Base-by-base conservation (phyloP, 2,329 filamentous ascomycete species). In the Fusarium coffeatum region DNA sequence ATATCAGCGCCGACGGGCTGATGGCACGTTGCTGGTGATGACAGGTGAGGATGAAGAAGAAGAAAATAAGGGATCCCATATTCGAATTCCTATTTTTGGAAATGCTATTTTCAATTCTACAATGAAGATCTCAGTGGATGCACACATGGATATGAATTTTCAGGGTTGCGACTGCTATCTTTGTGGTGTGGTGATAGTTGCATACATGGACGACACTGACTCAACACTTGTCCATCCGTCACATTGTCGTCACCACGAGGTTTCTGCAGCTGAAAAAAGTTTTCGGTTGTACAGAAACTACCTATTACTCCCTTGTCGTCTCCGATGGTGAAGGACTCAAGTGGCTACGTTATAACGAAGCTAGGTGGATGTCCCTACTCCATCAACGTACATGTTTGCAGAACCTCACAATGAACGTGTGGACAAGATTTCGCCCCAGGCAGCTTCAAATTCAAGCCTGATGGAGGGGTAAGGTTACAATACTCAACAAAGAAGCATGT, bases 71-170 rank as follows among this genome's bases (percentile, higher is more conserved):
- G 32, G 43, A 56, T 23, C 23, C 32, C 34, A 59, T 25, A 60
- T 68, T 55, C 28, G 30, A 18, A 51, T 45, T 30, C 37, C 61
- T 66, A 66, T 70, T 70, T 70, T 70, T 71, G 63, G 68, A 68
- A 60, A 41, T 70, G 50, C 68, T 70, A 71, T 70, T 68, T 65
- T 71, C 49, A 56, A 60, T 34, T 63, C 45, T 27, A 54, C 53
- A 42, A 28, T 45, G 54, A 53, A 47, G 58, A 70, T 70, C 67
- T 55, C 18, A 8, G 58, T 58, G 27, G 58, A 43, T 40, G 53
- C 50, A 28, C 32, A 22, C 48, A 49, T 54, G 40, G 53, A 43
- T 54, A 18, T 23, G 47, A 45, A 54, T 41, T 48, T 41, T 30
- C 41, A 56, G 30, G 54, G 67, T 56, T 34, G 47, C 28, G 20